A percentile compares a stretch with the other conserved stretches of the same genome.
phyloP scores from a whole-genome alignment of 495 filamentous ascomycete genomes.

The Evansstolkia leycettana region DNA sequence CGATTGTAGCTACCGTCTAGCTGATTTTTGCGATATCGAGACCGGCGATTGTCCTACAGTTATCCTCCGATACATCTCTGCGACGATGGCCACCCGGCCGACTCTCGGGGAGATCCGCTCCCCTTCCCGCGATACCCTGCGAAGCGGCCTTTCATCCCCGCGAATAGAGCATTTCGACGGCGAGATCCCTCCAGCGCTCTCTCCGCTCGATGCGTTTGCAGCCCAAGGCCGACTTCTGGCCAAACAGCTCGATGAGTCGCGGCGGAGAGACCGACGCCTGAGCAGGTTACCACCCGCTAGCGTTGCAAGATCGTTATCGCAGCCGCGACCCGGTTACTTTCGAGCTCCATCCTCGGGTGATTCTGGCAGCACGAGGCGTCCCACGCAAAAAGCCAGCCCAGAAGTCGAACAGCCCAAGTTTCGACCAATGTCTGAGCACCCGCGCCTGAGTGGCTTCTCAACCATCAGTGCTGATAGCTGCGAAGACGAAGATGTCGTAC shows the following conservation, averaged over 20 bases:
- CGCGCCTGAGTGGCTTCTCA: constrained; percentile 54
- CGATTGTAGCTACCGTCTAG: no score
- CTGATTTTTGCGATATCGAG: no score
- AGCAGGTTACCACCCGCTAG: constrained; percentile 76
- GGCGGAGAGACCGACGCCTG: constrained; percentile 54
- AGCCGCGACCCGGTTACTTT: constrained; percentile 60
- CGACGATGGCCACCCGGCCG: constrained; percentile 42
- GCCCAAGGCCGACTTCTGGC: constrained; percentile 77
- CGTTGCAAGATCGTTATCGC: constrained; percentile 62
- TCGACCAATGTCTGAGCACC: constrained; percentile 62
- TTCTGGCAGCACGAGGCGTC: constrained; percentile 19
- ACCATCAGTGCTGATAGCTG: constrained; percentile 34
- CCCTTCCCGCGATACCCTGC: constrained; percentile 45
- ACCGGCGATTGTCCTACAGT: no score
- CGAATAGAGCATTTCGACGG: constrained; percentile 65
- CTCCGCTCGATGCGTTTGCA: constrained; percentile 88
- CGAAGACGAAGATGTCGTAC: constrained; percentile 4
- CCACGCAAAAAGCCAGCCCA: constrained; percentile 32
- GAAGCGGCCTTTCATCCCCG: constrained; percentile 46
- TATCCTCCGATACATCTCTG: neutral
- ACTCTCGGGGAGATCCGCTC: constrained; percentile 52
- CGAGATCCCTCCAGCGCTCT: constrained; percentile 82
- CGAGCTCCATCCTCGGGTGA: constrained; percentile 38
- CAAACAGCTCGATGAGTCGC: constrained; percentile 71
- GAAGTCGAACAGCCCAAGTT: constrained; percentile 48